phyloP scores from a whole-genome alignment of 1,139 yeast species.

The Sugiyamaella neomexicana region DNA sequence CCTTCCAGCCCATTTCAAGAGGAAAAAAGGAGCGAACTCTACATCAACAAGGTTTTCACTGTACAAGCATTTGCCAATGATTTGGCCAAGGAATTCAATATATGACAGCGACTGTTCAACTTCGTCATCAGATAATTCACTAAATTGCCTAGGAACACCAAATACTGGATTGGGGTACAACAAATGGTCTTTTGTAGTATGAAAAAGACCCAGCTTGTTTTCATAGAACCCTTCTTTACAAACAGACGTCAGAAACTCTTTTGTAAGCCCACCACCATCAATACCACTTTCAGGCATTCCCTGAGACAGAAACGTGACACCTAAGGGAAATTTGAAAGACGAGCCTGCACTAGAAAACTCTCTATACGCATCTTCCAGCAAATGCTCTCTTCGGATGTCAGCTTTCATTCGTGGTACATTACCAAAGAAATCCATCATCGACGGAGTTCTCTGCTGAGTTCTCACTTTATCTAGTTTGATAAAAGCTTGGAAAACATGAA shows the following conservation, averaged over 20 bases:
- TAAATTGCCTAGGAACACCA: conserved; percentile 34
- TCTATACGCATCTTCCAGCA: conserved; percentile 73
- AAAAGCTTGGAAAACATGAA: conserved; percentile 53
- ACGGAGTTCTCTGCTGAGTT: conserved; percentile 25
- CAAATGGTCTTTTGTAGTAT: conserved; percentile 57
- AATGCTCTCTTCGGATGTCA: conserved; percentile 62
- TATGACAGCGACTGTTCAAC: conserved; percentile 45
- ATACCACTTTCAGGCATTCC: conserved; percentile 84
- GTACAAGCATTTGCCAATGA: conserved; percentile 88
- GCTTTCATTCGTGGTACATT: conserved; percentile 45
- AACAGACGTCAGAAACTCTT: conserved; percentile 79
- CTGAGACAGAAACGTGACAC: conserved; percentile 67
- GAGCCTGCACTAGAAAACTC: conserved; percentile 51
- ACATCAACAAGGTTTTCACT: conserved; percentile 80
- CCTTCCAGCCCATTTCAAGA: conserved; percentile 64
- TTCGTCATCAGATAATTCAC: conserved; percentile 31
- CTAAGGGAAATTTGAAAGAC: conserved; percentile 57
- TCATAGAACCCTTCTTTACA: conserved; percentile 65
- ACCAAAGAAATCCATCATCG: conserved; percentile 18
- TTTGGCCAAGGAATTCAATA: conserved; percentile 68
- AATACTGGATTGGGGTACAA: conserved; percentile 74
- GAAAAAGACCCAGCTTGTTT: conserved; percentile 49
- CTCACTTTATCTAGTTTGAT: conserved; percentile 26
- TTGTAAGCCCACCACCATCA: conserved; percentile 96
- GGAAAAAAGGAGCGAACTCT: conserved; percentile 82